Conservation (phyloP, 768 basidiomycete genomes). For the Kwoniella dejecticola region DNA sequence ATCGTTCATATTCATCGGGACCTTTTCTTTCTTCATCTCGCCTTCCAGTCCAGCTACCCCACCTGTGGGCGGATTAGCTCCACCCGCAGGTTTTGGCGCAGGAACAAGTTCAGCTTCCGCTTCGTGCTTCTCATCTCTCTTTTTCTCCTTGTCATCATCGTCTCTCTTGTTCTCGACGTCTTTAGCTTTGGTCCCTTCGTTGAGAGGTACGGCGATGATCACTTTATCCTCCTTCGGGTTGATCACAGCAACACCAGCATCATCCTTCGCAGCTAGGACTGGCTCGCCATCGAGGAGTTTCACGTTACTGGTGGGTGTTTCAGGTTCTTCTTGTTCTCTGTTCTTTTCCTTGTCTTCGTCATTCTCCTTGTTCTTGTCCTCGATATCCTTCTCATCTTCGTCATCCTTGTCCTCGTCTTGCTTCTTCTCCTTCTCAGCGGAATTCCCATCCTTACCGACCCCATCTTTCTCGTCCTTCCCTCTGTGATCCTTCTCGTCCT, state of each 20-base stretch:
- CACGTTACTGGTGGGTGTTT: slow-evolving; percentile 23
- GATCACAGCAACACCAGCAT: neutral
- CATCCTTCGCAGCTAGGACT: neutral
- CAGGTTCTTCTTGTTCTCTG: slow-evolving; percentile 7
- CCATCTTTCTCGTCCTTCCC: slow-evolving; percentile 32
- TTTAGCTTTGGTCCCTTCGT: neutral
- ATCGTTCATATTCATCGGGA: slow-evolving; percentile 32
- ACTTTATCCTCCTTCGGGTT: slow-evolving; percentile 7
- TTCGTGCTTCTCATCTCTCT: slow-evolving; percentile 27
- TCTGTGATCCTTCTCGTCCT: neutral
- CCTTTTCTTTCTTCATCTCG: slow-evolving; percentile 26
- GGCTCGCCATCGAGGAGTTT: slow-evolving; percentile 26
- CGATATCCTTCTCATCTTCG: slow-evolving; percentile 18
- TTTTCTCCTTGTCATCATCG: neutral
- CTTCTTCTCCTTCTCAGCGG: slow-evolving; percentile 24
- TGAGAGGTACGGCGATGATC: slow-evolving; percentile 22
- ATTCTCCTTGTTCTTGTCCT: slow-evolving; percentile 23
- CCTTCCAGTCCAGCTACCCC: slow-evolving; percentile 22
- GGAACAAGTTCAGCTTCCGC: slow-evolving; percentile 20
- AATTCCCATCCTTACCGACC: slow-evolving; percentile 31
- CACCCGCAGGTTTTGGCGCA: neutral
- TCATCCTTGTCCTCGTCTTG: neutral
- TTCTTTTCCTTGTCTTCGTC: slow-evolving; percentile 9
- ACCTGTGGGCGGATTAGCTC: too few relatives aligned
- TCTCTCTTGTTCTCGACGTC: slow-evolving; percentile 8